phyloP scores from a whole-genome alignment of 768 basidiomycete genomes.

The Kwoniella newhampshirensis region DNA sequence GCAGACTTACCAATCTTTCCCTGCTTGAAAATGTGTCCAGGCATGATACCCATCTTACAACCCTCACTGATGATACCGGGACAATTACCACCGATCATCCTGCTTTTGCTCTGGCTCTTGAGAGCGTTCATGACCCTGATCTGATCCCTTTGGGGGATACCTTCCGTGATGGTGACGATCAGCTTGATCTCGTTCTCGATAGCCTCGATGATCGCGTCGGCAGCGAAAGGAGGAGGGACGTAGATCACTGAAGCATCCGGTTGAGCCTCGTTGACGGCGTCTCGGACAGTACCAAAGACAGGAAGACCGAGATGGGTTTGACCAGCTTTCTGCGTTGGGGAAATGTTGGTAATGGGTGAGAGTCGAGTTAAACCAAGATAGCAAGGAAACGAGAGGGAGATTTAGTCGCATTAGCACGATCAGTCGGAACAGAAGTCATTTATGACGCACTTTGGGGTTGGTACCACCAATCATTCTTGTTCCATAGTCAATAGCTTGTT shows the following conservation, averaged over 20 bases:
- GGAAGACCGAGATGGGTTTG: slow-evolving; percentile 92
- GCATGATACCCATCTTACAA: slow-evolving; percentile 98
- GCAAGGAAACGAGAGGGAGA: too few species aligned
- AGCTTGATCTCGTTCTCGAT: slow-evolving; percentile 97
- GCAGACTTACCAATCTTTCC: slow-evolving; percentile 79
- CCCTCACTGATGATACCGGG: slow-evolving; percentile 98
- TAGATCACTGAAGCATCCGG: slow-evolving; percentile 97
- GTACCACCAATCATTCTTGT: slow-evolving; percentile 98
- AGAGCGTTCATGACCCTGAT: slow-evolving; percentile 92
- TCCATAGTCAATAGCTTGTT: slow-evolving; percentile 88
- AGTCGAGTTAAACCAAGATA: slow-evolving; percentile 1
- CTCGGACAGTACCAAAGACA: slow-evolving; percentile 85
- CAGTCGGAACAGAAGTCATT: background rate
- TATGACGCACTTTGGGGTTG: slow-evolving; percentile 57
- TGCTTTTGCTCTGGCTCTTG: slow-evolving; percentile 87
- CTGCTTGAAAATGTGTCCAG: slow-evolving; percentile 94
- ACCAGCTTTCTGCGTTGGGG: slow-evolving; percentile 75
- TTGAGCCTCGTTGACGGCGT: slow-evolving; percentile 79
- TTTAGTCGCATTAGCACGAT: too few species aligned
- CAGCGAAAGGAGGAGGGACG: slow-evolving; percentile 93
- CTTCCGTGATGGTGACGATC: slow-evolving; percentile 98
- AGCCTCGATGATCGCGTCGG: slow-evolving; percentile 96
- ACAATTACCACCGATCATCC: slow-evolving; percentile 97
- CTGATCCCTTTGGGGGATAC: slow-evolving; percentile 96
- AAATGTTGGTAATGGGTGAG: background rate